Percentiles rank a stretch among this genome's conserved stretches.
phyloP scores from a whole-genome alignment of 106 monocot species.

The Chionographis japonica region DNA sequence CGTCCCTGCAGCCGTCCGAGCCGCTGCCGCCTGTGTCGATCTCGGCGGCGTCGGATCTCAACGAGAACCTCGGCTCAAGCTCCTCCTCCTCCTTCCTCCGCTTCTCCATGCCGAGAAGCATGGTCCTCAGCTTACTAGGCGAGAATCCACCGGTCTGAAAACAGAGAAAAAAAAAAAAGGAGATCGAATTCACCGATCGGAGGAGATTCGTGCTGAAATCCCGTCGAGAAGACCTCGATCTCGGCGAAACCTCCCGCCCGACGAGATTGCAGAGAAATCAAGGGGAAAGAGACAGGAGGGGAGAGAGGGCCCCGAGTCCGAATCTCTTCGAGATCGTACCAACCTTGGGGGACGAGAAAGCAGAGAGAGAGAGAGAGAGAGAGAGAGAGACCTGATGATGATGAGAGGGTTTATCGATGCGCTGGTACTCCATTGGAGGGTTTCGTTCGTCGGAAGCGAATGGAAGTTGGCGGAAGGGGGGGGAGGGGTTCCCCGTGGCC shows the following conservation, averaged over 20 bases:
- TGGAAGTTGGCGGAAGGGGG: not conserved
- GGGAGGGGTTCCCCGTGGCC: not conserved
- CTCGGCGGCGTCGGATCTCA: conserved; percentile 37
- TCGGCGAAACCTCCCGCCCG: too few species aligned
- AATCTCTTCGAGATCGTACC: too few species aligned
- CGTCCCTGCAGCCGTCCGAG: conserved; percentile 38
- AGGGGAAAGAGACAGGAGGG: too few species aligned
- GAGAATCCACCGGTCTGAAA: conserved; percentile 48
- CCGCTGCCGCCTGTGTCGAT: conserved; percentile 23
- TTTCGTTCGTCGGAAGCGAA: too few species aligned
- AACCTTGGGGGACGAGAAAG: too few species aligned
- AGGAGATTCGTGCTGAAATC: too few species aligned
- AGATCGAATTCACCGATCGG: too few species aligned
- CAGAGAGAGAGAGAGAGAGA: too few species aligned
- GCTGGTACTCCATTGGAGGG: conserved; percentile 39
- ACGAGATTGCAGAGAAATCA: too few species aligned
- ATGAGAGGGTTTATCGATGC: conserved; percentile 29
- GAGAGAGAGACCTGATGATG: not conserved
- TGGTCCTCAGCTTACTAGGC: conserved; percentile 53
- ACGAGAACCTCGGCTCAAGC: conserved; percentile 20
- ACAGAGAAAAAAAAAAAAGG: not conserved
- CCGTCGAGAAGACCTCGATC: too few species aligned
- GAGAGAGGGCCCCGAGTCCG: too few species aligned
- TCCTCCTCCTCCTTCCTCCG: conserved; percentile 33
- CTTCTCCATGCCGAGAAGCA: conserved; percentile 67